Evolutionary conservation across 202 grass and related monocot species (phyloP), one percentile per base, ranked within the genome.

Genomic region (Saccharum hybrid): DNA sequence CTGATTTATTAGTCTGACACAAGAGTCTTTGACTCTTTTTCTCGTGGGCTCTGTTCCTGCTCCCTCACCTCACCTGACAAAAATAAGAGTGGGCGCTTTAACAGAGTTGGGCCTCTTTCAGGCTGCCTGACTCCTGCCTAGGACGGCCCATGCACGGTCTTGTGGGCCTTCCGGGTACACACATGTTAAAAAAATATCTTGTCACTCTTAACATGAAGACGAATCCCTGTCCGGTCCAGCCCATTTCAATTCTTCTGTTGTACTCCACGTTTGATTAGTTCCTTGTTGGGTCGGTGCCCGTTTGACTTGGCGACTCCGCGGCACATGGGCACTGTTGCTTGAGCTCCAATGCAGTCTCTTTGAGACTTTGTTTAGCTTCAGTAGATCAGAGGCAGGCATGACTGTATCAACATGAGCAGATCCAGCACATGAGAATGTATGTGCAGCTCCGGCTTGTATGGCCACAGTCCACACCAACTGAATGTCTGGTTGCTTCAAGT

Each of bases 401-500:
- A 57, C 16, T 59, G 2, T 10, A 22, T 10, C n/a, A 22, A 21
- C 8, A 22, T 63, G 23, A 37, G 10, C 30, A 39, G 70, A 64
- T 63, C 56, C 67, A 59, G 57, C 74, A 67, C 67, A 83, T 66
- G 80, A 34, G 81, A 54, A 65, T 69, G 78, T 71, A 66, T 31
- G 80, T 83, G 60, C 7, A 65, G 60, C 49, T 36, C 80, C 48
- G 12, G 18, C 46, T 51, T 51, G 70, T 73, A 73, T 73, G 70
- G 69, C 11, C 6, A 48, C 4, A 12, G 2, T 45, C 10, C 10
- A 64, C n/a, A 22, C 19, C 52, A 57, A 57, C 52, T 57, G 52
- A 83, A 88, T 88, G 86, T 74, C 76, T 79, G 26, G 74, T 83
- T 88, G 36, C 84, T 66, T 74, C 45, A 8, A 74, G 33, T 66